Evolutionary conservation across 2,329 filamentous ascomycete genomes (phyloP), one percentile per base, ranked within the genome.

Genomic region (Acarospora socialis): DNA sequence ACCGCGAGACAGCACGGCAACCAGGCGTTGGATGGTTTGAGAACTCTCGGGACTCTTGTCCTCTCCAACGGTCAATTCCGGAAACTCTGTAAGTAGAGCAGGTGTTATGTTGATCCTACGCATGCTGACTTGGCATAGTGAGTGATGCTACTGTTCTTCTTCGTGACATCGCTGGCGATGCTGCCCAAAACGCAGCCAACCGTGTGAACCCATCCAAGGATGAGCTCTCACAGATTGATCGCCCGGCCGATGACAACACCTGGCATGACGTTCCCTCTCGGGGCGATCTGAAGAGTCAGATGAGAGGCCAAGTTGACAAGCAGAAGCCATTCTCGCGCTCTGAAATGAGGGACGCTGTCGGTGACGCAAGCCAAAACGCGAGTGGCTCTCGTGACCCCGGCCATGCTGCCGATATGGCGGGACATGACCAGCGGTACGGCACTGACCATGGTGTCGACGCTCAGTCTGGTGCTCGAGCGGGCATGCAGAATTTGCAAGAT

Each of bases 41-140:
- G 83, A 45, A 93, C 83, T 3, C 65, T 98, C 1, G 90, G 87
- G 31, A 86, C 79, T 12, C 66, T 98, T 35, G 63, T 95, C 46
- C 79, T 95, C 49, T 92, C 86, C 47, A 98, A 98, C 48, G 90
- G 90, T 43, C 86, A 95, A 54, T 94, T 92, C 66, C 73, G 84
- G 45, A 93, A 93, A 63, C 72, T 93, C 20, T 59, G 80, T 78
- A 70, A 55, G 77, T 72, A 17, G 4, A n/a, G n/a, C n/a, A n/a
- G n/a, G n/a, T n/a, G n/a, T n/a, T n/a, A n/a, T n/a, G n/a, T n/a
- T n/a, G n/a, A n/a, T n/a, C n/a, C n/a, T n/a, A n/a, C n/a, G n/a
- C n/a, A n/a, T n/a, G n/a, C n/a, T n/a, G n/a, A n/a, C n/a, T n/a
- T 68, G 65, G 3, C 28, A 9, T 30, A 70, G 67, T 93, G 43